Conservation (phyloP, 768 basidiomycete genomes). For the Termitomyces sp. region DNA sequence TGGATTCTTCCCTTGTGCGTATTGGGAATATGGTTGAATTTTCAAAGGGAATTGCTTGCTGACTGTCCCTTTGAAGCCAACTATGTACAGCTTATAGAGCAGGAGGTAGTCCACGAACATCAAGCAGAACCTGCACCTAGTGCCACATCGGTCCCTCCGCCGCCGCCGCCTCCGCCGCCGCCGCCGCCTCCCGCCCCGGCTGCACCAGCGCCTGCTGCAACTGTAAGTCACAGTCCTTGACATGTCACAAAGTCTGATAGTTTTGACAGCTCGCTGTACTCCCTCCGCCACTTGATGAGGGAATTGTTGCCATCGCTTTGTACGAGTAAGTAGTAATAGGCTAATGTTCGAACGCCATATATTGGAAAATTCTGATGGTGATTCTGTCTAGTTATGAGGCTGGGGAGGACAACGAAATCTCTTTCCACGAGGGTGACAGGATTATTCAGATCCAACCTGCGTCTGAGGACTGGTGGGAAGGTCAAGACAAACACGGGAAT, state of each 20-base stretch:
- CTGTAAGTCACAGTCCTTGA: background rate
- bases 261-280: constrained; percentile 33
- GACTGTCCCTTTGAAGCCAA: constrained; percentile 45
- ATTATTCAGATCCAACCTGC: constrained; percentile 77
- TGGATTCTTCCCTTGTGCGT: constrained; percentile 82
- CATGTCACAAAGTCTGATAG: background rate
- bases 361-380: background rate
- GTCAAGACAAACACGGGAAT: constrained; percentile 48
- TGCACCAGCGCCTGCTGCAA: constrained; percentile 28
- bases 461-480: constrained; percentile 90
- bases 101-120: constrained; percentile 2
- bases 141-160: constrained; percentile 38
- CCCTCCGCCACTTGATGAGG: constrained; percentile 48
- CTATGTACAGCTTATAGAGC: constrained; percentile 76
- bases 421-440: constrained; percentile 77
- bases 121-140: constrained; percentile 22
- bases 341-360: background rate
- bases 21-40: background rate
- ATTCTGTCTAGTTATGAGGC: constrained; percentile 67
- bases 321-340: constrained; percentile 68
- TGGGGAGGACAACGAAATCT: constrained; percentile 85
- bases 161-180: constrained; percentile 50
- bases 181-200: constrained; percentile 39
- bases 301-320: constrained; percentile 55
- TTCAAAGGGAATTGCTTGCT: background rate